These are phyloP conservation scores for Capronia americana DNA, from an alignment of 2,329 filamentous ascomycete species.

Conservation along the genomic window DNA sequence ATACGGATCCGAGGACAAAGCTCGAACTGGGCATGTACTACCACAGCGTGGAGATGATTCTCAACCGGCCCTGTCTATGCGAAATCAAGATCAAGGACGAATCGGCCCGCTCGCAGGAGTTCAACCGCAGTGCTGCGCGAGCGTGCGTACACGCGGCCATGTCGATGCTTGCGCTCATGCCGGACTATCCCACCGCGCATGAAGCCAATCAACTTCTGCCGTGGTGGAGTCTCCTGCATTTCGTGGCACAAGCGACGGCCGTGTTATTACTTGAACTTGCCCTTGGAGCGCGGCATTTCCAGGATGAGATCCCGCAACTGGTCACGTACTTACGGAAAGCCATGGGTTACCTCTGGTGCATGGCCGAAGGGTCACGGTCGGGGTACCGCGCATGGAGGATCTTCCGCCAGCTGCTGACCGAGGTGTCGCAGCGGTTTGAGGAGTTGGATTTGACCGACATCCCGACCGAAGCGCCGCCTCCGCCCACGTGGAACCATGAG, in stretches of 20 bases:
- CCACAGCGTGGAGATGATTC: constrained; percentile 41
- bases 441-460: constrained; percentile 21
- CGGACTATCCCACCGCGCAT: constrained; percentile 37
- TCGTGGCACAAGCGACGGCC: constrained; percentile 40
- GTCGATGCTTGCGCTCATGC: constrained; percentile 38
- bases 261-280: constrained; percentile 42
- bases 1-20: constrained; percentile 32
- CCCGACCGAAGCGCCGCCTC: constrained; percentile 22
- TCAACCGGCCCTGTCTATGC: constrained; percentile 43
- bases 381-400: constrained; percentile 35
- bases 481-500: constrained; percentile 24
- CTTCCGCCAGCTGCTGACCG: constrained; percentile 28
- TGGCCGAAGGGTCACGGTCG: constrained; percentile 28
- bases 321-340: constrained; percentile 40
- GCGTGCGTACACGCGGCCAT: constrained; percentile 41
- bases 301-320: constrained; percentile 32
- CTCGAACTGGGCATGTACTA: constrained; percentile 40
- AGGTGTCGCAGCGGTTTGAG: constrained; percentile 16
- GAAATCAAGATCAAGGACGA: constrained; percentile 39
- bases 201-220: constrained; percentile 37
- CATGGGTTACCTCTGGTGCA: constrained; percentile 36
- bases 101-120: constrained; percentile 33
- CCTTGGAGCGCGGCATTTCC: constrained; percentile 38
- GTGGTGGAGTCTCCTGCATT: constrained; percentile 43
- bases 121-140: constrained; percentile 34